These are phyloP conservation scores for Yarrowia sp. DNA, from an alignment of 805 yeast genomes.

Conservation along the genomic window DNA sequence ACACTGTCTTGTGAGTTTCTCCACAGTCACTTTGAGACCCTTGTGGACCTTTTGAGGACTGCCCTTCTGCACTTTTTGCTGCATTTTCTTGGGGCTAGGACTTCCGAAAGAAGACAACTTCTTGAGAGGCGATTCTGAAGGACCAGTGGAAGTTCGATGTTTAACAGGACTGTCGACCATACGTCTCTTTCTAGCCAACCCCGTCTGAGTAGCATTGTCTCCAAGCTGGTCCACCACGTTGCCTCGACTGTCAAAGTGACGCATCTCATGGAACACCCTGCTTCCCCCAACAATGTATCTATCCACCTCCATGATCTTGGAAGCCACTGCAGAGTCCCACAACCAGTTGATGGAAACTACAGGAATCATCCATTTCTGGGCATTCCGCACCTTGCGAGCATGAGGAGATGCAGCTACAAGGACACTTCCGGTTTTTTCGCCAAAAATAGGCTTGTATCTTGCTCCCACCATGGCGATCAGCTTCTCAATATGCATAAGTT, in stretches of 20 bases:
- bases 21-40: slow-evolving; percentile 30
- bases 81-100: slow-evolving; percentile 22
- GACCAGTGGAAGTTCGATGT: slow-evolving; percentile 11
- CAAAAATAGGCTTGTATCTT: slow-evolving; percentile 57
- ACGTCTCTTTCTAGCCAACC: slow-evolving; percentile 8
- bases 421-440: slow-evolving; percentile 61
- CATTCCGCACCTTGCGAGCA: slow-evolving; percentile 48
- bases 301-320: slow-evolving; percentile 42
- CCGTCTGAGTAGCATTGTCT: not conserved
- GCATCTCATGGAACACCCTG: slow-evolving; percentile 24
- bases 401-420: slow-evolving; percentile 48
- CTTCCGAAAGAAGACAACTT: slow-evolving; percentile 30
- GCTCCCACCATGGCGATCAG: slow-evolving; percentile 64
- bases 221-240: not conserved
- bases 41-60: not conserved
- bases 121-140: slow-evolving; percentile 6
- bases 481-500: slow-evolving; percentile 71
- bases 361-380: slow-evolving; percentile 51
- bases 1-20: slow-evolving; percentile 20
- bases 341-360: slow-evolving; percentile 52
- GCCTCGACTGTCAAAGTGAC: slow-evolving; percentile 37
- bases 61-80: not conserved
- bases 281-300: slow-evolving; percentile 24
- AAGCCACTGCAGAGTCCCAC: slow-evolving; percentile 49
- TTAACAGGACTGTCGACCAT: not conserved